phyloP scores from a whole-genome alignment of 164 flowering plant genomes.

The grape (Vitis vinifera) region DNA sequence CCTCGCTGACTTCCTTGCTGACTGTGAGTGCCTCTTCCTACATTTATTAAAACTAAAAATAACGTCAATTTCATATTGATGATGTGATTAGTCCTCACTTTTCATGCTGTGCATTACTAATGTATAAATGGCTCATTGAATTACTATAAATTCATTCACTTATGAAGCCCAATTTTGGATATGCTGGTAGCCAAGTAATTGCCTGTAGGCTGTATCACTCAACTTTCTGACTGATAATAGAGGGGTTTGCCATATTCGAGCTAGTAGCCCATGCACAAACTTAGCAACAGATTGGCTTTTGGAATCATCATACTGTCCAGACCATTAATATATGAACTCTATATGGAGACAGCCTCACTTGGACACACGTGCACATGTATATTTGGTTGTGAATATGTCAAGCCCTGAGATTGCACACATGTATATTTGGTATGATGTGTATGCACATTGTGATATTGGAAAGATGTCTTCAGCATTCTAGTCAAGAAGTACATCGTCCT shows the following conservation, averaged over 20 bases:
- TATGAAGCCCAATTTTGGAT: neutral
- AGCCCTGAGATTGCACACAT: too few species aligned
- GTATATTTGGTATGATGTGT: neutral
- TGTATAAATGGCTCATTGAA: neutral
- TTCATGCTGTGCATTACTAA: constrained; percentile 1
- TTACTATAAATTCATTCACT: neutral
- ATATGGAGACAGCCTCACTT: too few species aligned
- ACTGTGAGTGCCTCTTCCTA: constrained; percentile 57
- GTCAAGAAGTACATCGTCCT: neutral
- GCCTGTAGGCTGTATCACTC: neutral
- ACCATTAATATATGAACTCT: too few species aligned
- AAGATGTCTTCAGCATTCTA: neutral
- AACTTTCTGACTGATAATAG: too few species aligned
- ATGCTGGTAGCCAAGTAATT: neutral
- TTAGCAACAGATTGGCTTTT: too few species aligned
- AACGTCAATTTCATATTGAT: neutral
- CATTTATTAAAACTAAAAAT: neutral
- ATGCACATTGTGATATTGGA: neutral
- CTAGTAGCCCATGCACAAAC: too few species aligned
- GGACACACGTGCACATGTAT: too few species aligned
- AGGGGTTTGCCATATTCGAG: too few species aligned
- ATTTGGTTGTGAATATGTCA: too few species aligned
- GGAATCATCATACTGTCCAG: too few species aligned
- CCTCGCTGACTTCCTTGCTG: constrained; percentile 89
- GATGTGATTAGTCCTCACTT: neutral